Conservation (phyloP, 768 basidiomycete species). For the Lentinula boryana region DNA sequence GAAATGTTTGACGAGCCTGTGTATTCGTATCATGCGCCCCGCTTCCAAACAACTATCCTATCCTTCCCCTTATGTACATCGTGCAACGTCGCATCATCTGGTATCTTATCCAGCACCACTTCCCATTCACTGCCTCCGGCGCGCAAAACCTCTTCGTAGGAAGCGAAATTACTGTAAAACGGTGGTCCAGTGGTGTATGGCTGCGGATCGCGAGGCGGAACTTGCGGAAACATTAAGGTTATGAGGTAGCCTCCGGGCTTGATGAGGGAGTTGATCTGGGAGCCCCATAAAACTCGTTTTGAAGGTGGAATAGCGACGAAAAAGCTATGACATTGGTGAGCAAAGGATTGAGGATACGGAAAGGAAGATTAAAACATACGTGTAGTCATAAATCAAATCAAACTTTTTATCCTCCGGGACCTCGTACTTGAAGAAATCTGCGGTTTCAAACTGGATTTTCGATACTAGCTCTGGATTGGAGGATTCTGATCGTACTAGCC, state of each 20-base stretch:
- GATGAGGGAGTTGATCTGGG: slow-evolving; percentile 46
- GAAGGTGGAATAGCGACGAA: slow-evolving; percentile 66
- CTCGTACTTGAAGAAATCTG: slow-evolving; percentile 51
- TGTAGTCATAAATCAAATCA: slow-evolving; percentile 63
- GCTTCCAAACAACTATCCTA: slow-evolving; percentile 50
- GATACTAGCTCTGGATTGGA: slow-evolving; percentile 13
- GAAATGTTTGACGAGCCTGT: not conserved
- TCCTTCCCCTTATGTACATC: slow-evolving; percentile 41
- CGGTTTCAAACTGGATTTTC: slow-evolving; percentile 31
- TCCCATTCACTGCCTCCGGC: slow-evolving; percentile 31
- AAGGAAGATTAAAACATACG: slow-evolving; percentile 26
- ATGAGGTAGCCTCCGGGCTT: slow-evolving; percentile 62
- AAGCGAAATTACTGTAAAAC: slow-evolving; percentile 50
- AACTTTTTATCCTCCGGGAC: slow-evolving; percentile 32
- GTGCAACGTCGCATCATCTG: slow-evolving; percentile 27
- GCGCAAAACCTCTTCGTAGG: slow-evolving; percentile 46
- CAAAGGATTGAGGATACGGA: not conserved
- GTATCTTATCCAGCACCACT: slow-evolving; percentile 47
- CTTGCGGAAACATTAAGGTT: slow-evolving; percentile 53
- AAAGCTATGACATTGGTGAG: slow-evolving; percentile 35
- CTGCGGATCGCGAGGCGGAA: slow-evolving; percentile 22
- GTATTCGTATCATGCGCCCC: slow-evolving; percentile 4
- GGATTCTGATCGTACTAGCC: not conserved
- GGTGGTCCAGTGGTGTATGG: slow-evolving; percentile 50
- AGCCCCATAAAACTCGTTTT: slow-evolving; percentile 49